Evolutionary conservation across 768 basidiomycete genomes (phyloP).

Genomic region (Mycena galericulata): DNA sequence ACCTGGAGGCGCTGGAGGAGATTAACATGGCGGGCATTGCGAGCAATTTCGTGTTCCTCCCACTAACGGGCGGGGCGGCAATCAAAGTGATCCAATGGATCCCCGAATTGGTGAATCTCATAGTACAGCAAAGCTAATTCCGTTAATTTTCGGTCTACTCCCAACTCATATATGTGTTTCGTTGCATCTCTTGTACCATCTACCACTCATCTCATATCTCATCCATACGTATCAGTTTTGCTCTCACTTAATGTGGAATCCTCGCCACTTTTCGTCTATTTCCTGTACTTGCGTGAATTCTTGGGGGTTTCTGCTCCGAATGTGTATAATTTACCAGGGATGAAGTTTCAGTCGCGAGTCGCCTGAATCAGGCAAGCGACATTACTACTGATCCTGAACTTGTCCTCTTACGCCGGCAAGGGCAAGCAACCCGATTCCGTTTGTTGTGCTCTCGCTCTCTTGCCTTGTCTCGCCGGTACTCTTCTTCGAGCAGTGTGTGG

Average conservation of each 20-base stretch:
- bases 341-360: too few species aligned
- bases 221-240: not conserved
- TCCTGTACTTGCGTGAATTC: not conserved
- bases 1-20: slow-evolving; percentile 74
- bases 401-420: too few species aligned
- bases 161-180: not conserved
- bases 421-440: too few species aligned
- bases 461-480: too few species aligned
- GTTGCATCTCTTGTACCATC: slow-evolving; percentile 11
- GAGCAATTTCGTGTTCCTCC: slow-evolving; percentile 78
- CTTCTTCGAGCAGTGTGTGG: too few species aligned
- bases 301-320: not conserved
- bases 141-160: not conserved
- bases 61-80: slow-evolving; percentile 64
- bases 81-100: slow-evolving; percentile 83
- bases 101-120: slow-evolving; percentile 66
- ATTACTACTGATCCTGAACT: too few species aligned
- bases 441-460: too few species aligned
- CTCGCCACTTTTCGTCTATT: too few species aligned
- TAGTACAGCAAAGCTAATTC: slow-evolving; percentile 51
- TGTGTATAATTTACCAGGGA: too few species aligned
- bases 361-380: too few species aligned
- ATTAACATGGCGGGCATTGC: slow-evolving; percentile 80
- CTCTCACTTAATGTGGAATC: slow-evolving; percentile 17
- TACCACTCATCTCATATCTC: not conserved